These are phyloP conservation scores for Allomyces macrogynus DNA, from an alignment of 192 early-diverging fungal species.

Conservation along the genomic window DNA sequence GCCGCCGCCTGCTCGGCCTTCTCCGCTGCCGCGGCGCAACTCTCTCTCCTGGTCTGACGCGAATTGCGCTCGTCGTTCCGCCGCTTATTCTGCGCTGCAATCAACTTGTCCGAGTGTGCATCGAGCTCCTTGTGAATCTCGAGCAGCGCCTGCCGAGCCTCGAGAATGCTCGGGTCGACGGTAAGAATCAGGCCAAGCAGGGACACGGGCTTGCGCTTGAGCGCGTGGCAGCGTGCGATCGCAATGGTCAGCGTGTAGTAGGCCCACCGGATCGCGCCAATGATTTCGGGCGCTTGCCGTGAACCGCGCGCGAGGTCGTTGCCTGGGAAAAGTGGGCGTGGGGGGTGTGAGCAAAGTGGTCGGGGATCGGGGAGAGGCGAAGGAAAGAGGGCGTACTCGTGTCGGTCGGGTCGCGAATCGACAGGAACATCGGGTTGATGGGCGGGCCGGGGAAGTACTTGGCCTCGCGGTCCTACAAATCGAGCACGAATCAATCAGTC, in stretches of 20 bases:
- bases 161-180: neutral
- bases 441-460: neutral
- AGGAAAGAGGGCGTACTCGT: neutral
- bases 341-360: neutral
- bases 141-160: no score
- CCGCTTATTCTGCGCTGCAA: no score
- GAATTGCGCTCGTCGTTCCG: no score
- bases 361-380: no score
- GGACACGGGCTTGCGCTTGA: neutral
- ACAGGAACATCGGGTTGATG: neutral
- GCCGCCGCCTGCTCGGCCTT: no score
- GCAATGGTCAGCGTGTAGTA: neutral
- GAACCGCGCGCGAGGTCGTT: neutral
- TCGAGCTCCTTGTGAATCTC: no score
- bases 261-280: neutral
- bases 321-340: neutral
- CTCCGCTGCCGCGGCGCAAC: no score
- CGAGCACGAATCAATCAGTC: neutral
- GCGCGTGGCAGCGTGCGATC: neutral
- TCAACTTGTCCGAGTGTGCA: no score
- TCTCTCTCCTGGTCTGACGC: no score
- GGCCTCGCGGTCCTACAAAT: neutral
- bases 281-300: neutral
- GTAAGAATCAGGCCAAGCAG: neutral
- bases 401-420: neutral